phyloP scores from a whole-genome alignment of 2,329 filamentous ascomycete genomes.

The Cladosporium sp. region DNA sequence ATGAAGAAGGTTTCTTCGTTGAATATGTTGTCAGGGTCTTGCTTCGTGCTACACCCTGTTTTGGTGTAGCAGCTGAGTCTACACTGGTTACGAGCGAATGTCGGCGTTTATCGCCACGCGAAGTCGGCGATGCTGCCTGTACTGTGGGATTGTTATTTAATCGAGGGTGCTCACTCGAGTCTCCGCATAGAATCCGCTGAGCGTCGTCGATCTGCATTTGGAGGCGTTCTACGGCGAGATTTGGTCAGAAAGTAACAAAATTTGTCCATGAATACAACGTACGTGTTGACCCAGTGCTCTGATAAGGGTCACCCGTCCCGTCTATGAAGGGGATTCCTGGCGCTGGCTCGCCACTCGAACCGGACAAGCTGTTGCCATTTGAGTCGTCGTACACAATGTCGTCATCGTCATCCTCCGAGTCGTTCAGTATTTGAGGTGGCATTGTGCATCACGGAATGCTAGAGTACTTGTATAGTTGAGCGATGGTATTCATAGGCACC shows the following conservation, averaged over 20 bases:
- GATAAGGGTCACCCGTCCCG: constrained; percentile 9
- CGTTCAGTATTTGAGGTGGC: constrained; percentile 14
- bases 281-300: constrained; percentile 22
- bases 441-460: constrained; percentile 1
- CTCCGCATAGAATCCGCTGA: constrained; percentile 21
- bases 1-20: background rate
- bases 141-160: constrained; percentile 10
- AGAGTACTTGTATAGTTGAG: background rate
- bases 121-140: constrained; percentile 12
- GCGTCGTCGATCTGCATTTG: constrained; percentile 21
- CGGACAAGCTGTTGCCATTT: background rate
- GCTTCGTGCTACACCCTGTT: constrained; percentile 20
- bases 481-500: background rate
- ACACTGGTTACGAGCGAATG: constrained; percentile 12
- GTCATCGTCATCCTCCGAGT: constrained; percentile 22
- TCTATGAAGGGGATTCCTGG: background rate
- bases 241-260: constrained; percentile 7
- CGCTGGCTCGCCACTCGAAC: constrained; percentile 4
- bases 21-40: constrained; percentile 17
- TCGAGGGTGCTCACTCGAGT: constrained; percentile 9
- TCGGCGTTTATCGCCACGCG: constrained; percentile 20
- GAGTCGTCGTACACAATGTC: constrained; percentile 8
- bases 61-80: constrained; percentile 1
- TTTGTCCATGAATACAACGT: background rate
- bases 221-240: constrained; percentile 17